Conservation (phyloP, 108 stramenopile species). For the Schizochytrium sp. region DNA sequence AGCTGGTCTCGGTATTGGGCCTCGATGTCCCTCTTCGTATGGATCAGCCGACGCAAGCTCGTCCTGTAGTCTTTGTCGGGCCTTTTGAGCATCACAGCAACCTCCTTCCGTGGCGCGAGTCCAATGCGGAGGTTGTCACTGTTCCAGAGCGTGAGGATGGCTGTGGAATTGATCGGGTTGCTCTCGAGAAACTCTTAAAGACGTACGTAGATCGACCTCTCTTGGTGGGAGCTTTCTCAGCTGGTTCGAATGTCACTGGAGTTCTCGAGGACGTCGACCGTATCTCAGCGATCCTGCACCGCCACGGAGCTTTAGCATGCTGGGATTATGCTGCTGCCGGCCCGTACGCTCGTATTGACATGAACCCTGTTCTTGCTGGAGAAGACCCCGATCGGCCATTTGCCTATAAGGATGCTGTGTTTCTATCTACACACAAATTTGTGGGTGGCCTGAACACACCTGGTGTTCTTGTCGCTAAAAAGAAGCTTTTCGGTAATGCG, state of each 20-base stretch:
- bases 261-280: conserved; percentile 83
- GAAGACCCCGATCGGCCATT: conserved; percentile 50
- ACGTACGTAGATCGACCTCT: conserved; percentile 71
- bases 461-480: conserved; percentile 89
- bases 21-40: not conserved
- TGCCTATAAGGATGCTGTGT: conserved; percentile 73
- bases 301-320: conserved; percentile 86
- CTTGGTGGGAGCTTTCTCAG: conserved; percentile 88
- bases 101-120: conserved; percentile 94
- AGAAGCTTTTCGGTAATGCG: conserved; percentile 80
- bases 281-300: conserved; percentile 84
- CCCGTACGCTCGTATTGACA: conserved; percentile 87
- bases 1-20: conserved; percentile 66
- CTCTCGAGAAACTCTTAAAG: conserved; percentile 81
- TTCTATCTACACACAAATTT: conserved; percentile 78
- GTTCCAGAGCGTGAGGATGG: conserved; percentile 60
- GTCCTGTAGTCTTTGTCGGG: conserved; percentile 85
- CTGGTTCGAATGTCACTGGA: conserved; percentile 94
- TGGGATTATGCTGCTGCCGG: conserved; percentile 97
- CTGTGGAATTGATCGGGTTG: conserved; percentile 78
- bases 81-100: conserved; percentile 98
- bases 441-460: conserved; percentile 84
- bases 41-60: not conserved
- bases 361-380: conserved; percentile 78
- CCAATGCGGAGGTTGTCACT: conserved; percentile 70